Evolutionary conservation across 2,329 filamentous ascomycete genomes (phyloP).

Genomic region (Cordyceps cicadae): DNA sequence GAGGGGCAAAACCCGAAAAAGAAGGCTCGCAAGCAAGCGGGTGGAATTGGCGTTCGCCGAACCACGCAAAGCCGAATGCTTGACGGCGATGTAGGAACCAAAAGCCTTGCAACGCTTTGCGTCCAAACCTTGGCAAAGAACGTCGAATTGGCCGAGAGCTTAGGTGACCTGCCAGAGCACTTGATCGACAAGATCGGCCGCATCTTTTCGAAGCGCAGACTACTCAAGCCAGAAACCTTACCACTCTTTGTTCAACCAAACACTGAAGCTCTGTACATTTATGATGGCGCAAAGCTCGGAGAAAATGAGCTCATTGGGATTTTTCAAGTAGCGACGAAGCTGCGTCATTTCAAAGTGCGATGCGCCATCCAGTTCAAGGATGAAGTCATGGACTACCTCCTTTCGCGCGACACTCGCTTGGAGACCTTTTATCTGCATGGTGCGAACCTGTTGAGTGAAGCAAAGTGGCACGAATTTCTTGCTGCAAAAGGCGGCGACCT

Average conservation of each 20-base stretch:
- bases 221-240: conserved; percentile 46
- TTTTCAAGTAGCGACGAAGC: conserved; percentile 62
- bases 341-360: conserved; percentile 65
- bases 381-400: conserved; percentile 69
- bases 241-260: conserved; percentile 48
- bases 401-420: conserved; percentile 61
- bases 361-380: conserved; percentile 93
- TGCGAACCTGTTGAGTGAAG: conserved; percentile 72
- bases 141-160: conserved; percentile 51
- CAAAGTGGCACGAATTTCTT: conserved; percentile 66
- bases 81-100: conserved; percentile 65
- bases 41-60: conserved; percentile 54
- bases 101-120: conserved; percentile 57
- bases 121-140: conserved; percentile 56
- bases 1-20: conserved; percentile 31
- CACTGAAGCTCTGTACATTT: conserved; percentile 44
- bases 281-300: conserved; percentile 56
- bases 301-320: conserved; percentile 72
- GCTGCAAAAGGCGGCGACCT: conserved; percentile 55
- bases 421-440: conserved; percentile 71
- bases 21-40: conserved; percentile 40
- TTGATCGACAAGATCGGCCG: conserved; percentile 52
- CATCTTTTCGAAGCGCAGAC: conserved; percentile 51
- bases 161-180: conserved; percentile 49
- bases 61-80: conserved; percentile 77